These are phyloP conservation scores for Urtica urens DNA, from an alignment of 306 rosid genomes.

Conservation along the genomic window DNA sequence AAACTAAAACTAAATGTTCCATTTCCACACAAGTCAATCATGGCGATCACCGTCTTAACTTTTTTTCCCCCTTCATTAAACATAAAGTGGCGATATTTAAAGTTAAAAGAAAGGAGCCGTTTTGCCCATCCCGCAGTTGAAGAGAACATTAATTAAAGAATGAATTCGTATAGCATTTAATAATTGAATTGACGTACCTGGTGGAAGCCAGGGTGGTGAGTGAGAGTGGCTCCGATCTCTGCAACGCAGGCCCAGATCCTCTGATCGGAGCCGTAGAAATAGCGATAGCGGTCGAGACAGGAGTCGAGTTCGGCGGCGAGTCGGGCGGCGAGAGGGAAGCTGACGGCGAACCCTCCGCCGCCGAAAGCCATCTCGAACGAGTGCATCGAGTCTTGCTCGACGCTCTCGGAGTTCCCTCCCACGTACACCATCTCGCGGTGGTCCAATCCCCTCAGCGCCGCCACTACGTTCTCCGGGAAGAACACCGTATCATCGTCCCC, in stretches of 20 bases:
- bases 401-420: conserved; percentile 92
- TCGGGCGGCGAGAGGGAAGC: conserved; percentile 70
- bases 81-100: too few species aligned
- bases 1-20: too few species aligned
- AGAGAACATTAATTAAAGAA: too few species aligned
- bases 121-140: too few species aligned
- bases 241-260: conserved; percentile 73
- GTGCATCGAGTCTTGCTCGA: conserved; percentile 74
- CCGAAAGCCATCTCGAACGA: conserved; percentile 88
- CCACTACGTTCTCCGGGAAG: conserved; percentile 57
- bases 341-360: conserved; percentile 85
- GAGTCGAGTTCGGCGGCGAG: conserved; percentile 50
- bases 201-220: conserved; percentile 65
- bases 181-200: too few species aligned
- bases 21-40: too few species aligned
- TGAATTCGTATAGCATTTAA: too few species aligned
- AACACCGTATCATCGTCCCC: conserved; percentile 94
- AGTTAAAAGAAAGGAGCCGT: too few species aligned
- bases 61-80: too few species aligned
- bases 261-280: conserved; percentile 92
- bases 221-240: conserved; percentile 79
- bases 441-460: conserved; percentile 58
- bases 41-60: too few species aligned
- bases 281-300: conserved; percentile 59
- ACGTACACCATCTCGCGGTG: conserved; percentile 56